Base-by-base conservation (phyloP, 1,284 basidiomycete genomes). In the Thelephora terrestris region DNA sequence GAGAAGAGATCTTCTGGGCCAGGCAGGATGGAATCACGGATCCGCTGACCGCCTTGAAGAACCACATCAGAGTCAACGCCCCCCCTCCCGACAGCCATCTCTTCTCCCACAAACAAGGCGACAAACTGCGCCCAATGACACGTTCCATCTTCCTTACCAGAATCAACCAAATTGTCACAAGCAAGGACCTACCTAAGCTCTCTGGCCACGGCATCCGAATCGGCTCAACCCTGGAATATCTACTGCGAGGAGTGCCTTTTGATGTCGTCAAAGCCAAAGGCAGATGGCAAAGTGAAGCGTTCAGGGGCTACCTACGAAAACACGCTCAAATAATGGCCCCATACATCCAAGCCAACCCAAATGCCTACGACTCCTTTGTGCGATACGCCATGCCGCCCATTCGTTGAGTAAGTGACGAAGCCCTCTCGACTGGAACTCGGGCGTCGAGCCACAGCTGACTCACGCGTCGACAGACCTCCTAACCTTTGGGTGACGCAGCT, bases 191-290 rank as follows among this genome's bases (percentile, higher is more conserved):
- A 4, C 36, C 54, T 1, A 49, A 52, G 0, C 39, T 62, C 2
- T 53, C 61, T 25, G 64, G 63, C 0, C 69, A 71, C 52, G 60
- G 64, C 14, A 65, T 72, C 35, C 56, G 61, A 4, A 71, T 71
- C 25, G 66, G 71, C 61, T 72, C n/a, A n/a, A n/a, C n/a, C n/a
- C n/a, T n/a, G n/a, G n/a, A n/a, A n/a, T n/a, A n/a, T n/a, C n/a
- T n/a, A 0, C 57, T 70, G 1, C 48, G 61, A 1, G 61, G 64
- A 0, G 38, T 66, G 0, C 61, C 67, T 3, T 66, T 70, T 35
- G 63, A 69, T n/a, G n/a, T n/a, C n/a, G n/a, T n/a, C n/a, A n/a
- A n/a, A n/a, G n/a, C n/a, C n/a, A n/a, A n/a, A n/a, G 0, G 60
- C 0, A 47, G 61, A 0, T 70, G 67, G 68, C 29, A 50, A 0